Conservation (phyloP, 2,329 filamentous ascomycete genomes). For the Pseudomassariella vexata region DNA sequence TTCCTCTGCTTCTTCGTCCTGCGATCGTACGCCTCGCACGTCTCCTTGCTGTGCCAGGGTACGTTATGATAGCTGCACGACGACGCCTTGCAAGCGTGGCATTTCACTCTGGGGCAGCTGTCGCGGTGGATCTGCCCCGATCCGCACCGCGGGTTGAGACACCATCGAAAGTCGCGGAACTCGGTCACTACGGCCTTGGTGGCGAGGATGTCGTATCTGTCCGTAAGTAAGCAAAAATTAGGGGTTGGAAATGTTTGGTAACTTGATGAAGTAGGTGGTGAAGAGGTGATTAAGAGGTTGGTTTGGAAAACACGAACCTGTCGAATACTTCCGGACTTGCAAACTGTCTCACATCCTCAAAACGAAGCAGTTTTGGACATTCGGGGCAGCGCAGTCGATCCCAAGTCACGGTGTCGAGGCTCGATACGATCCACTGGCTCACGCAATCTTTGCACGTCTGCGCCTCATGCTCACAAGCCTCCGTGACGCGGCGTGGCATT, state of each 20-base stretch:
- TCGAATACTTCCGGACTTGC: slow-evolving; percentile 21
- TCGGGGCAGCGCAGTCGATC: slow-evolving; percentile 29
- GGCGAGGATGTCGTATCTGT: slow-evolving; percentile 27
- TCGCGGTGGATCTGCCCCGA: slow-evolving; percentile 30
- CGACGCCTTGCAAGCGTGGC: slow-evolving; percentile 22
- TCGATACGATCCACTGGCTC: slow-evolving; percentile 25
- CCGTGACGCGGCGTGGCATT: slow-evolving; percentile 24
- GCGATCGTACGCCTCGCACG: slow-evolving; percentile 29
- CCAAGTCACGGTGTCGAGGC: slow-evolving; percentile 23
- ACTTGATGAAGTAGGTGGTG: too few relatives aligned
- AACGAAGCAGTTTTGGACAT: slow-evolving; percentile 22
- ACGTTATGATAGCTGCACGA: slow-evolving; percentile 29
- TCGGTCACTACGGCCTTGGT: slow-evolving; percentile 22
- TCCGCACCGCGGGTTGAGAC: slow-evolving; percentile 26
- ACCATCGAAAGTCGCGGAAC: slow-evolving; percentile 30
- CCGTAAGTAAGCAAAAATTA: background rate
- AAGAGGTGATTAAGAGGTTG: background rate
- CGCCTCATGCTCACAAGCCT: slow-evolving; percentile 20
- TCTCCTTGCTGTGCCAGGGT: slow-evolving; percentile 30
- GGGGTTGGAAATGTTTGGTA: too few relatives aligned
- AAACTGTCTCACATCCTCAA: slow-evolving; percentile 23
- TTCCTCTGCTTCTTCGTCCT: slow-evolving; percentile 20
- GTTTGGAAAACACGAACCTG: slow-evolving; percentile 6
- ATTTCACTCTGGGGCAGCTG: slow-evolving; percentile 25
- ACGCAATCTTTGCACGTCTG: slow-evolving; percentile 27